These are phyloP conservation scores for Termitomyces sp. DNA, from an alignment of 768 basidiomycete species.

Conservation along the genomic window DNA sequence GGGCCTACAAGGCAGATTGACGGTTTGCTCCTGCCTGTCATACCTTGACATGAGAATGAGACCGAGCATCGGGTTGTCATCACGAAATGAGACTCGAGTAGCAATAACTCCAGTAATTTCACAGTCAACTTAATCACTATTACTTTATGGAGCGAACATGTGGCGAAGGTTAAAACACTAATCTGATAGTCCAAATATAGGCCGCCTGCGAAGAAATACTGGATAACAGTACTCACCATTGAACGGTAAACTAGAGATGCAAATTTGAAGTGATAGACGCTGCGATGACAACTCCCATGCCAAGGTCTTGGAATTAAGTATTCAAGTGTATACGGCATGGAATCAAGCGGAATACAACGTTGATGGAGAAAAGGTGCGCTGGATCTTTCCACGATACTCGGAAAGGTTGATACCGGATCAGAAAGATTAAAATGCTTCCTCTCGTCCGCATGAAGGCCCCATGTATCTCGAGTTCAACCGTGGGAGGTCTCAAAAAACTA, in stretches of 20 bases:
- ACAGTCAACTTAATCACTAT: background rate
- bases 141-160: background rate
- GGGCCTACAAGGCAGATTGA: background rate
- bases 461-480: background rate
- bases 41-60: background rate
- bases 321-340: no score
- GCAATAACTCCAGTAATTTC: background rate
- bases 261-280: background rate
- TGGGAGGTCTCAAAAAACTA: background rate
- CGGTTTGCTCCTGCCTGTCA: background rate
- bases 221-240: background rate
- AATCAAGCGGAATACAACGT: background rate
- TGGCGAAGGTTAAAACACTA: background rate
- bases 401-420: background rate
- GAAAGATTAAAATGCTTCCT: background rate
- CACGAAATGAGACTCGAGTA: background rate
- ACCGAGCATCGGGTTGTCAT: background rate
- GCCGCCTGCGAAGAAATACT: background rate
- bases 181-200: background rate
- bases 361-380: background rate
- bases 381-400: background rate
- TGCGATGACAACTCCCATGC: background rate
- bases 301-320: background rate
- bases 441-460: background rate
- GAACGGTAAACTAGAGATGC: background rate